Conservation (phyloP, 768 basidiomycete genomes). For the Lentinula edodes region DNA sequence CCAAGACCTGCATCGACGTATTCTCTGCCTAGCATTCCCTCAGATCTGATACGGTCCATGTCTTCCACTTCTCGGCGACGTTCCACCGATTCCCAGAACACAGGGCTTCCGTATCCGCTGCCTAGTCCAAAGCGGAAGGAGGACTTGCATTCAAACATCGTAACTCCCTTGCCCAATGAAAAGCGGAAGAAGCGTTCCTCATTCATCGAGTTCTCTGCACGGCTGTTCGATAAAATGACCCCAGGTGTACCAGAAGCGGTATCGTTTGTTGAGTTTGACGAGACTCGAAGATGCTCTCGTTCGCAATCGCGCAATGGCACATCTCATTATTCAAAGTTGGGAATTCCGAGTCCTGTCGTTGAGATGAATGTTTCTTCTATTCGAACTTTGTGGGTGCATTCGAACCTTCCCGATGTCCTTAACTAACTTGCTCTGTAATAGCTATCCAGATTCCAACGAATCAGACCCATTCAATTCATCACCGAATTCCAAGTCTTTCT, state of each 20-base stretch:
- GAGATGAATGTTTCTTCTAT: background rate
- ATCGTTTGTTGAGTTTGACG: conserved; percentile 6
- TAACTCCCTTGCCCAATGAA: background rate
- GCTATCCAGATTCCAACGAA: background rate
- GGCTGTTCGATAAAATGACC: background rate
- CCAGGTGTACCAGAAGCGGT: background rate
- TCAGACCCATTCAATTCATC: conserved; percentile 38
- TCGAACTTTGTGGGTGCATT: background rate
- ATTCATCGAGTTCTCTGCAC: conserved; percentile 4
- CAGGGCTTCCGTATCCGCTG: background rate
- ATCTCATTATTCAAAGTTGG: background rate
- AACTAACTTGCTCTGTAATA: background rate
- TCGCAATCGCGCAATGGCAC: background rate
- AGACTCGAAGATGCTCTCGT: background rate
- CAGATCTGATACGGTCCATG: background rate
- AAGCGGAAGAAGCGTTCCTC: conserved; percentile 2
- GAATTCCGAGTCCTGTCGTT: background rate
- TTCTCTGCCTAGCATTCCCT: background rate
- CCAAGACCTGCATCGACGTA: background rate
- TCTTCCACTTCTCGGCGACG: background rate
- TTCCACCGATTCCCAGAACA: background rate
- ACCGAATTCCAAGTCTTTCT: conserved; percentile 37
- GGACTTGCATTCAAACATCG: too few species aligned
- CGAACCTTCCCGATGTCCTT: background rate
- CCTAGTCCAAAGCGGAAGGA: background rate